Base-by-base conservation (phyloP, 805 yeast genomes). In the Clavispora phyllophila region DNA sequence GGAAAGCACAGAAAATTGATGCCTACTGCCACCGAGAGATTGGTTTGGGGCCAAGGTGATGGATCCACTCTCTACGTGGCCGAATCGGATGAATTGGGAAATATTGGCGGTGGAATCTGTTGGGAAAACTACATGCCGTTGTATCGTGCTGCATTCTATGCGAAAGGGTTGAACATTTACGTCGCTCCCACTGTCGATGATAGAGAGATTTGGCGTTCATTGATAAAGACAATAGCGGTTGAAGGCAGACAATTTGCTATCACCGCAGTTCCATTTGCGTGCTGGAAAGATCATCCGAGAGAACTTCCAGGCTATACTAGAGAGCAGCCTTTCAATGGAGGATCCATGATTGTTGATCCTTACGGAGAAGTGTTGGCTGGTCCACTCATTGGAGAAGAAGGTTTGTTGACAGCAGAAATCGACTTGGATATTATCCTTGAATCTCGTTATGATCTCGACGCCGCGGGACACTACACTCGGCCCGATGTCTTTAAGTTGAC, bases 41-140 rank as follows among this genome's bases (percentile, higher is more conserved):
- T 70, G 34, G 56, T 71, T 10, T 72, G 76, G 75, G 74, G 73
- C 1, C 64, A 63, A 39, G 76, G 76, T 28, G 76, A 71, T 42
- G 77, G 77, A 3, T 67, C 73, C 4, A 69, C 74, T 2, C 48
- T 72, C 37, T 62, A 66, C 4, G 66, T 65, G 9, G 62, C 66
- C 24, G 63, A 70, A 15, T 51, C 63, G 17, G 44, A 54, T 2
- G 31, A 40, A 9, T 39, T 47, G 37, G 53, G 54, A 8, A 65
- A 55, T 5, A 72, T 70, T n/a, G 75, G 75, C 14, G 76, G 73
- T 18, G 74, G 66, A 25, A 70, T 71, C 37, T 72, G 76, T 53
- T 71, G 77, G 75, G 76, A 72, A 44, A 71, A 70, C 50, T 63
- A 61, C 51, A 60, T 68, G 53, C 76, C 76, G 4, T 48, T 69